Evolutionary conservation across 331 rosid genomes (phyloP).

Genomic region (Quercus tomentella): DNA sequence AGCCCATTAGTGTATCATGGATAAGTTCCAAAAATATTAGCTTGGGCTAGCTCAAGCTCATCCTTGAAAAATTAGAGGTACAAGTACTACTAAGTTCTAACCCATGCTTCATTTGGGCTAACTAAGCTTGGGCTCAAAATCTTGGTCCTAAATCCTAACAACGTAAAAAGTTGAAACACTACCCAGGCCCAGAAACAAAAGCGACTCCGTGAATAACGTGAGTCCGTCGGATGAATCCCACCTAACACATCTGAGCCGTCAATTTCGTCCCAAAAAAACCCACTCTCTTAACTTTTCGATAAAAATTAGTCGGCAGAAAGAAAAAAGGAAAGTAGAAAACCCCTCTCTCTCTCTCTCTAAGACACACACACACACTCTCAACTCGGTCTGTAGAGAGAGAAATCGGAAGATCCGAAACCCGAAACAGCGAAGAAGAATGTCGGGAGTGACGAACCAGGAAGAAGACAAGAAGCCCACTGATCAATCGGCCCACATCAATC

Average conservation of each 20-base stretch:
- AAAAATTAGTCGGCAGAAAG: neutral
- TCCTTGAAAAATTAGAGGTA: neutral
- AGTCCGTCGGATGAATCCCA: neutral
- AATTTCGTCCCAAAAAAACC: neutral
- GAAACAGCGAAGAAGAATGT: constrained; percentile 30
- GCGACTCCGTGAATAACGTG: neutral
- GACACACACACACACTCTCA: neutral
- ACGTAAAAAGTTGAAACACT: neutral
- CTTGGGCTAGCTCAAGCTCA: neutral
- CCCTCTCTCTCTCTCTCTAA: neutral
- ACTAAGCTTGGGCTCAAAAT: neutral
- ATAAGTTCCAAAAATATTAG: too few relatives aligned
- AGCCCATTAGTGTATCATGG: neutral
- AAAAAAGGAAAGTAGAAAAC: neutral
- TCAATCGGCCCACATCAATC: constrained; percentile 69
- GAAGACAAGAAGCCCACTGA: constrained; percentile 79
- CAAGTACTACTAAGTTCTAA: neutral
- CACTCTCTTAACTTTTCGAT: neutral
- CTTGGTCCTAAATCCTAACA: neutral
- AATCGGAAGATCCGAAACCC: neutral
- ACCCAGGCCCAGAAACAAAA: neutral
- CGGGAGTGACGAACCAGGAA: constrained; percentile 58
- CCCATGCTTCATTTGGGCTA: neutral
- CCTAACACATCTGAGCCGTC: neutral
- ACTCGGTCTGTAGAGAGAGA: neutral